Percentiles rank a stretch among this genome's conserved stretches.
Conservation (phyloP, 768 basidiomycete genomes). For the Leccinum sublutescens region DNA sequence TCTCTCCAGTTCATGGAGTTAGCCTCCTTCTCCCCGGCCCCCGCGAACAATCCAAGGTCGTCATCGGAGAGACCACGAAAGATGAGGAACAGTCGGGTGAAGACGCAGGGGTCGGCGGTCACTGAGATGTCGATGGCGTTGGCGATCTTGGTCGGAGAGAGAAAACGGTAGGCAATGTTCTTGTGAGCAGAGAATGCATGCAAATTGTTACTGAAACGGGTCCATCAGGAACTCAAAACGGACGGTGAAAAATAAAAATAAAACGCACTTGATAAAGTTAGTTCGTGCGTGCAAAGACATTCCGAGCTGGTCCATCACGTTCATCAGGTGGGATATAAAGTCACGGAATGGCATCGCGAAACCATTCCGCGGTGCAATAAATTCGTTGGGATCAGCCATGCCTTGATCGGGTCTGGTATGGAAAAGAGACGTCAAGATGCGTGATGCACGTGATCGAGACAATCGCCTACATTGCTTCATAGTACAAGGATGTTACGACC, state of each 20-base stretch:
- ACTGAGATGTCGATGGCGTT: constrained; percentile 86
- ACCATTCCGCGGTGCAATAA: constrained; percentile 78
- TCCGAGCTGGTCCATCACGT: constrained; percentile 81
- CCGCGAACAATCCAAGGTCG: constrained; percentile 70
- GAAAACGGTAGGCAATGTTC: constrained; percentile 89
- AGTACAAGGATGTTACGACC: constrained; percentile 78
- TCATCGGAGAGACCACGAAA: constrained; percentile 82
- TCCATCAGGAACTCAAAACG: constrained; percentile 2
- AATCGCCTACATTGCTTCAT: constrained; percentile 73
- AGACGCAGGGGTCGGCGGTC: constrained; percentile 76
- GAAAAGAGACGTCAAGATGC: constrained; percentile 2
- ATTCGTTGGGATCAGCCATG: constrained; percentile 76
- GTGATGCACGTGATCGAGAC: neutral
- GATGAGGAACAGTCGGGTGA: constrained; percentile 84
- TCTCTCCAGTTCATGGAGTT: constrained; percentile 80
- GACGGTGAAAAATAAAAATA: neutral
- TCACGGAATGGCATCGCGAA: constrained; percentile 82
- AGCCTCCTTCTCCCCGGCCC: constrained; percentile 85
- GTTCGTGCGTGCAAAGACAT: constrained; percentile 82
- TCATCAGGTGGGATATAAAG: constrained; percentile 77
- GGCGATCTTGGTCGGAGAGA: constrained; percentile 74
- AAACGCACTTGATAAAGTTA: constrained; percentile 71
- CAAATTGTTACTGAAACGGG: constrained; percentile 62
- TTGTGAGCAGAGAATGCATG: constrained; percentile 71
- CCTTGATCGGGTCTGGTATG: constrained; percentile 66